phyloP scores from a whole-genome alignment of 208 protist genomes.

The Wallacemonas sp. region DNA sequence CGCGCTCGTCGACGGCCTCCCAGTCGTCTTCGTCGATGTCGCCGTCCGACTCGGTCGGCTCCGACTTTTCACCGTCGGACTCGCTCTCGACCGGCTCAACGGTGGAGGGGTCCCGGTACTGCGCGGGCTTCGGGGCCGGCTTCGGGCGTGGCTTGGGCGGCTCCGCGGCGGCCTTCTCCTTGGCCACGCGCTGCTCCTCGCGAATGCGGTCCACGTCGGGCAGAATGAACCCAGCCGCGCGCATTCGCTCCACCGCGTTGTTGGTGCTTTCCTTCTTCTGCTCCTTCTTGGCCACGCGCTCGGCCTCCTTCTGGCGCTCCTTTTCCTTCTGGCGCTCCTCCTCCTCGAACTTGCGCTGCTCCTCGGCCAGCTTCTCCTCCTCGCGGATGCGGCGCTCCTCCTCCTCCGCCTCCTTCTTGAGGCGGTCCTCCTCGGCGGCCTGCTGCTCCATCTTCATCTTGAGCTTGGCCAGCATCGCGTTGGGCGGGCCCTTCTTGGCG shows the following conservation, averaged over 20 bases:
- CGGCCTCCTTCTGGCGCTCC: slow-evolving; percentile 84
- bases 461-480: slow-evolving; percentile 85
- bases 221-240: slow-evolving; percentile 74
- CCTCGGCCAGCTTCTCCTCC: slow-evolving; percentile 79
- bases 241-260: slow-evolving; percentile 80
- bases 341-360: slow-evolving; percentile 88
- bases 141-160: slow-evolving; percentile 44
- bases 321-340: slow-evolving; percentile 67
- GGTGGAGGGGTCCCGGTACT: slow-evolving; percentile 10
- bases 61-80: slow-evolving; percentile 57
- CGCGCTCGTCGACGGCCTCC: slow-evolving; percentile 71
- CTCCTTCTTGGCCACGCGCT: slow-evolving; percentile 63
- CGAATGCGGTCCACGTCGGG: slow-evolving; percentile 84
- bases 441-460: slow-evolving; percentile 92
- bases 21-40: slow-evolving; percentile 90
- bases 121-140: slow-evolving; percentile 22
- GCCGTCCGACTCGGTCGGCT: slow-evolving; percentile 69
- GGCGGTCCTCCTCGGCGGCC: slow-evolving; percentile 81
- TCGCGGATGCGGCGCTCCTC: slow-evolving; percentile 77
- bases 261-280: slow-evolving; percentile 39
- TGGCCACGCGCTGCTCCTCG: slow-evolving; percentile 57
- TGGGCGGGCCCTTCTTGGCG: slow-evolving; percentile 75
- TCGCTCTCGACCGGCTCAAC: slow-evolving; percentile 40
- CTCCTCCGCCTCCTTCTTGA: slow-evolving; percentile 73
- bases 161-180: slow-evolving; percentile 33